Percentiles rank a stretch among this genome's conserved stretches.
Evolutionary conservation across 495 filamentous ascomycete genomes (phyloP).

Genomic region (Neurospora sp.): DNA sequence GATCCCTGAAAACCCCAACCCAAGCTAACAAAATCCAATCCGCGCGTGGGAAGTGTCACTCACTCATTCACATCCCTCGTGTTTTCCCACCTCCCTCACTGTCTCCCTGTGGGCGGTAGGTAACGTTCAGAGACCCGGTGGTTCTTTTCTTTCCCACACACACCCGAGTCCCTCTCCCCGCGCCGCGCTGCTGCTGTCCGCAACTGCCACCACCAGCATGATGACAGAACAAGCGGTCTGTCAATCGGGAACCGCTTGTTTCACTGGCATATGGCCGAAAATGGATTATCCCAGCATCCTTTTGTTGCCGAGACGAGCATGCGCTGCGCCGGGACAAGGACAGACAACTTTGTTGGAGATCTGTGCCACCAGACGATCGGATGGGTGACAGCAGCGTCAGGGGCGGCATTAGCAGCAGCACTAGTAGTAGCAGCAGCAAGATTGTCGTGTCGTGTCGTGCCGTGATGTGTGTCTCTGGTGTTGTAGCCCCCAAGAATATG

Average conservation of each 20-base stretch:
- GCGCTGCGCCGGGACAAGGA: neutral
- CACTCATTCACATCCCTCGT: neutral
- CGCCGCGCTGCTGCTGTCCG: neutral
- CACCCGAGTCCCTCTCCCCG: neutral
- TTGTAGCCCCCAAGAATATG: neutral
- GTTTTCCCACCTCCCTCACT: neutral
- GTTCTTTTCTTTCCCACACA: too few relatives aligned
- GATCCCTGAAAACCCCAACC: neutral
- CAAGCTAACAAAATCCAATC: neutral
- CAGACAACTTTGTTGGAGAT: constrained; percentile 2
- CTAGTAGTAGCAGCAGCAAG: neutral
- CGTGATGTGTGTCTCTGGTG: neutral
- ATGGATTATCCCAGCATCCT: neutral
- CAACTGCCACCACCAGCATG: neutral
- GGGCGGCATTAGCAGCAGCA: neutral
- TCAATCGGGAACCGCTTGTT: neutral
- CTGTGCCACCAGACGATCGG: constrained; percentile 8
- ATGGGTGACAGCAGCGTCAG: constrained; percentile 8
- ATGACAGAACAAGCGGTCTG: neutral
- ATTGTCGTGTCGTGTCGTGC: neutral
- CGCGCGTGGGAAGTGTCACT: neutral
- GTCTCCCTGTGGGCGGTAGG: neutral
- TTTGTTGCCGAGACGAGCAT: neutral
- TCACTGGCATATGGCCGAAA: neutral
- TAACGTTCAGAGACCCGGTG: neutral